Evolutionary conservation across 164 flowering plant species (phyloP).

Genomic region (Taxillus chinensis): DNA sequence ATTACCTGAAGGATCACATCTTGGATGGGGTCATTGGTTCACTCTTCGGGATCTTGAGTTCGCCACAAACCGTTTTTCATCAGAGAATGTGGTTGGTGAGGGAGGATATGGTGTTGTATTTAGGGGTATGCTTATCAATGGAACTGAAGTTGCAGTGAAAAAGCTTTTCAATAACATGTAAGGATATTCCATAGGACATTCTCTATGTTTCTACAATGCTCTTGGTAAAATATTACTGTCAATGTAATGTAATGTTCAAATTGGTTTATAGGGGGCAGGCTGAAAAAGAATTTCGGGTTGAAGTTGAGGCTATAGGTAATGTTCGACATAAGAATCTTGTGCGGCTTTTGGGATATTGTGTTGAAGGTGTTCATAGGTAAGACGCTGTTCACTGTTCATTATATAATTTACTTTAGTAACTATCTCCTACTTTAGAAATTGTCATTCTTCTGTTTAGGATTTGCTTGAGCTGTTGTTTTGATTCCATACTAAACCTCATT

Average conservation of each 20-base stretch:
- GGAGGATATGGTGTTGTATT: slow-evolving; percentile 95
- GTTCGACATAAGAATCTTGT: slow-evolving; percentile 82
- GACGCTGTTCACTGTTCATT: slow-evolving; percentile 2
- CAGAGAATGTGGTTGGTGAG: slow-evolving; percentile 72
- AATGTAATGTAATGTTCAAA: background rate
- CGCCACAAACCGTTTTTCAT: slow-evolving; percentile 60
- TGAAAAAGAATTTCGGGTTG: slow-evolving; percentile 72
- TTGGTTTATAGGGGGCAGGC: slow-evolving; percentile 58
- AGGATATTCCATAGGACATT: slow-evolving; percentile 17
- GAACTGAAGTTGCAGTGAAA: slow-evolving; percentile 84
- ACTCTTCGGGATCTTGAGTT: slow-evolving; percentile 75
- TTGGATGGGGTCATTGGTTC: slow-evolving; percentile 99
- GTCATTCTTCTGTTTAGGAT: background rate
- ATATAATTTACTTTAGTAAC: background rate
- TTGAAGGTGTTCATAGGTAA: slow-evolving; percentile 75
- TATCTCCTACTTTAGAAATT: background rate
- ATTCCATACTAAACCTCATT: background rate
- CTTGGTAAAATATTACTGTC: background rate
- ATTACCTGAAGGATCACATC: slow-evolving; percentile 79
- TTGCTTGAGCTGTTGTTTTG: background rate
- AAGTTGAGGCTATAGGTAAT: slow-evolving; percentile 81
- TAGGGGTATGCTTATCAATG: slow-evolving; percentile 63
- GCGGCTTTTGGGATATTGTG: slow-evolving; percentile 64
- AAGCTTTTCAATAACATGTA: slow-evolving; percentile 82
- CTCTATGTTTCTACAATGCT: background rate